A percentile compares a stretch with the other conserved stretches of the same genome.
Conservation (phyloP, 2,329 filamentous ascomycete species). For the Colletotrichum chlorophyti region DNA sequence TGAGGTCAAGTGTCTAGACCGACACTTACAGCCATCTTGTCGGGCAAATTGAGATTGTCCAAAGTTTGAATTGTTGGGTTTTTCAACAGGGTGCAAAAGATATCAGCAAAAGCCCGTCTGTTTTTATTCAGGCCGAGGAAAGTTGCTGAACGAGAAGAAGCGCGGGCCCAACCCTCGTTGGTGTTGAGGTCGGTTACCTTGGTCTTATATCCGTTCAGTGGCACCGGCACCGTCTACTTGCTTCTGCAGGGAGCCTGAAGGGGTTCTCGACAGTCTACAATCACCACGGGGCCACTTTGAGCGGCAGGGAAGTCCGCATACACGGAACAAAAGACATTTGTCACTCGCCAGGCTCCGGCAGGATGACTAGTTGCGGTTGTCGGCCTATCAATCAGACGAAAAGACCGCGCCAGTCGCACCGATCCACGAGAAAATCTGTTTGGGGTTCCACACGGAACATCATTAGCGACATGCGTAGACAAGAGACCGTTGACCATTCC, state of each 20-base stretch:
- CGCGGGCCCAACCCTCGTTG: neutral
- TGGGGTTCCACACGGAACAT: neutral
- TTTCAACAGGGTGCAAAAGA: too few relatives aligned
- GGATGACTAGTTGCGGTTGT: slow-evolving; percentile 4
- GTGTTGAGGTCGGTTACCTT: neutral
- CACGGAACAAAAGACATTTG: slow-evolving; percentile 8
- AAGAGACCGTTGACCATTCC: neutral
- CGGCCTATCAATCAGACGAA: slow-evolving; percentile 24
- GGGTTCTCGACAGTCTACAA: neutral
- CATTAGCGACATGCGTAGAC: neutral
- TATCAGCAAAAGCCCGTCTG: too few relatives aligned
- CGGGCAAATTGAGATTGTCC: too few relatives aligned
- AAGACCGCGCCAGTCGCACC: slow-evolving; percentile 10
- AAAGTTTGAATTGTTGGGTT: too few relatives aligned
- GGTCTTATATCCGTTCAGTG: neutral
- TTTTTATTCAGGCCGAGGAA: too few relatives aligned
- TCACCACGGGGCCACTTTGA: slow-evolving; percentile 2
- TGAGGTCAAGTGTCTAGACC: neutral
- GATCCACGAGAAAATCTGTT: neutral
- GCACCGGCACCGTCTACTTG: neutral
- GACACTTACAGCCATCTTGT: slow-evolving; percentile 1
- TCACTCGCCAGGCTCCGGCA: neutral
- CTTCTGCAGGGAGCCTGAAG: neutral
- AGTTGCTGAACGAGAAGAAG: neutral
- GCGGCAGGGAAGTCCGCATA: slow-evolving; percentile 15